Base-by-base conservation (phyloP, 2,329 filamentous ascomycete genomes). In the Shiraia bambusicola region DNA sequence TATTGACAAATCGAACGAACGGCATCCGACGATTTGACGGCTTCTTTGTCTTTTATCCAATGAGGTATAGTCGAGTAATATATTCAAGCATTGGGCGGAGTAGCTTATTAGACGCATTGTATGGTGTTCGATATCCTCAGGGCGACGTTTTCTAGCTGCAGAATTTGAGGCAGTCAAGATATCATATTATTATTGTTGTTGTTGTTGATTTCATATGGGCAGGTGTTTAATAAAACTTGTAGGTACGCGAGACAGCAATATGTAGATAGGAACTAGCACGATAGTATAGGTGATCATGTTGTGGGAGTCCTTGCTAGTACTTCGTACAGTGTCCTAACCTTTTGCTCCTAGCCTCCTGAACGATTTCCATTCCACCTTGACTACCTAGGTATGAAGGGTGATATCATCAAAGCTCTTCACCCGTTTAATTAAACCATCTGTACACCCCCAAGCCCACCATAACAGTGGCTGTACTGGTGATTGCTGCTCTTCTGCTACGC, bases 381-480 rank as follows among this genome's bases (percentile, higher is more conserved):
- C 4, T 22, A 22, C 8, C 4, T 8, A 22, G n/a, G n/a, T 22
- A 22, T 22, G 19, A 22, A 22, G 22, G 16, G n/a, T 25, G 17
- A 19, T 6, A 19, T 36, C 2, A 28, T 28, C 13, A 36, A 25
- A 36, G 26, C 15, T 15, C 12, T 16, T 5, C n/a, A 12, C 6
- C 2, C 14, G n/a, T 19, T 54, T 42, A 66, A n/a, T 58, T 61
- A 65, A 66, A 62, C 69, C 63, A 66, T 32, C 70, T 53, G 44
- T 74, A 76, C 17, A 70, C 57, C 2, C 73, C 74, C 56, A 75
- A 28, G 2, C 70, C 72, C 6, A 74, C 68, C 57, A 75, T 56
- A 5, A 60, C 57, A 1, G 62, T 63, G 25, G 68, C 67, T 29
- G 70, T 64, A 19, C 59, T 66, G 14, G 69, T 71, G 12, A 76